Evolutionary conservation across 306 rosid species (phyloP), one percentile per base, ranked within the genome.

Genomic region (Rosa multiflora): DNA sequence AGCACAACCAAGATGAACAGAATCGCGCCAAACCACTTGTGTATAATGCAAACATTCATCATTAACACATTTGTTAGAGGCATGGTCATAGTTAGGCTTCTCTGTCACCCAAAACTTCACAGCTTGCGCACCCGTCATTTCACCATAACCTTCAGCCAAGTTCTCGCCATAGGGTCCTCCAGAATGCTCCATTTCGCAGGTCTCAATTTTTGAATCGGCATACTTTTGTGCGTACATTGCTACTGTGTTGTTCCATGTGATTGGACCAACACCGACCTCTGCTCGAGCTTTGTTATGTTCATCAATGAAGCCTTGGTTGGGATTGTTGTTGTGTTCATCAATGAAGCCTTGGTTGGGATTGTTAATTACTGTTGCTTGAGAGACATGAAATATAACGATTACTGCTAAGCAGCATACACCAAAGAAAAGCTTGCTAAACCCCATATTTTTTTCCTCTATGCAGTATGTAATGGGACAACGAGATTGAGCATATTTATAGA

Each of bases 11-110:
- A 89, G 73, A 56, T 72, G 83, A 48, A 71, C 39, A 0, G 89
- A 70, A 32, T 67, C 35, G 4, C 83, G 79, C 89, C 90, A 85
- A 10, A 91, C 87, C 35, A 91, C 76, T 61, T 89, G 96, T 32
- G 93, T 89, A 39, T 91, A 91, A 59, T 89, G 93, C 17, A 58
- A 8, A 29, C 97, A 91, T 39, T 86, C 91, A 11, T 81, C 89
- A 15, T 78, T 48, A 3, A 72, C 83, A 56, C 97, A 91, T 1
- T 80, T 8, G 78, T 89, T 89, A 1, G 92, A 80, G 6, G 39
- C 1, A 8, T 79, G 6, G 42, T 89, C 80, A 59, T 92, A 90
- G 69, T 81, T 0, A 0, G 85, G 80, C 78, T 90, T 84, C 85
- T 92, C 97, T 0, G 76, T 77, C 4, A 86, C 63, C 97, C 96